phyloP scores from a whole-genome alignment of 192 early-diverging fungal genomes.

The Backusella parvicylindrica region DNA sequence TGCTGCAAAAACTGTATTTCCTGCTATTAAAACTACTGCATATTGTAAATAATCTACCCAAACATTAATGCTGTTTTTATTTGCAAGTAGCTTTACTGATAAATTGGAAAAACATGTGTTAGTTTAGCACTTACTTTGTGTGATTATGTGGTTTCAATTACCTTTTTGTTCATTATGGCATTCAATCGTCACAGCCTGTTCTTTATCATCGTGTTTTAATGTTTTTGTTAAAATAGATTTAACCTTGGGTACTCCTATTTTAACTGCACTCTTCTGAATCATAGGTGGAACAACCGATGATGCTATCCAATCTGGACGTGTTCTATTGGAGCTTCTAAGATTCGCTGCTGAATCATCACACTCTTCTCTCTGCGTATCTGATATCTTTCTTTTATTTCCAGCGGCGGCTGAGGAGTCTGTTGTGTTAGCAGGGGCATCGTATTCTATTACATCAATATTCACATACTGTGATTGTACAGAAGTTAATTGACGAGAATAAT shows the following conservation, averaged over 20 bases:
- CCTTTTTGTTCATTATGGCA: constrained; percentile 25
- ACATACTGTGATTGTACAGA: background rate
- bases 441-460: constrained; percentile 13
- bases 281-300: constrained; percentile 37
- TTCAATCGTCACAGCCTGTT: constrained; percentile 23
- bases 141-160: background rate
- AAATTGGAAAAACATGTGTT: background rate
- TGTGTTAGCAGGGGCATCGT: constrained; percentile 26
- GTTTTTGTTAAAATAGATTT: constrained; percentile 33
- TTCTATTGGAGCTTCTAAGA: background rate
- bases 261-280: constrained; percentile 40
- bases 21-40: constrained; percentile 57
- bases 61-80: constrained; percentile 33
- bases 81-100: constrained; percentile 15
- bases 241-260: constrained; percentile 45
- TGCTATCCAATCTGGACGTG: constrained; percentile 31
- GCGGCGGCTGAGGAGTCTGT: constrained; percentile 6
- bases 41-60: constrained; percentile 62
- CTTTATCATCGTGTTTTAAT: background rate
- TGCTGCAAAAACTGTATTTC: constrained; percentile 54
- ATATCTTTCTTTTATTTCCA: constrained; percentile 49
- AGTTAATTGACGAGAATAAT: background rate
- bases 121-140: background rate
- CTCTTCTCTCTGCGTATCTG: background rate
- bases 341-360: background rate